phyloP scores from a whole-genome alignment of 768 basidiomycete species.

The Pholiota molesta region DNA sequence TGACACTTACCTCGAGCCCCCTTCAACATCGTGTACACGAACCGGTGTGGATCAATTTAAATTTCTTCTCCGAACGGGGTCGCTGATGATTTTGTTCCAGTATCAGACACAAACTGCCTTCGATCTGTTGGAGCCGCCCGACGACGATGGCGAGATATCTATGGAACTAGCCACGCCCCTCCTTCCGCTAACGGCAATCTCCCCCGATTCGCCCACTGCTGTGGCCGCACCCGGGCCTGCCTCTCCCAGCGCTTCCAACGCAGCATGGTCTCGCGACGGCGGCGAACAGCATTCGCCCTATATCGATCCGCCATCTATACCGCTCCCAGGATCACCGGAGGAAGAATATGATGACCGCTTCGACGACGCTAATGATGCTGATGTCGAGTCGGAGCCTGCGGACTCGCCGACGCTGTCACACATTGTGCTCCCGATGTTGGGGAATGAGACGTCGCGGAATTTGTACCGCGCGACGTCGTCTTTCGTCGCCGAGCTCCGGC shows the following conservation, averaged over 20 bases:
- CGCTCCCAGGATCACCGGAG: not conserved
- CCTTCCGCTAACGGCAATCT: conserved; percentile 5
- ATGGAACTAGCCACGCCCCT: conserved; percentile 61
- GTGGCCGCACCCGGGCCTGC: not conserved
- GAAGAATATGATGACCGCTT: not conserved
- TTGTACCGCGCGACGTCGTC: conserved; percentile 3
- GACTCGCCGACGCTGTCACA: conserved; percentile 1
- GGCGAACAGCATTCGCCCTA: not conserved
- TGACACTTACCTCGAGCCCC: not conserved
- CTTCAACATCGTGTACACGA: not conserved
- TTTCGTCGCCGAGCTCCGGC: not conserved
- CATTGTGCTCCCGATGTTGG: not conserved
- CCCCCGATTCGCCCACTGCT: not conserved
- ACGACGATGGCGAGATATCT: conserved; percentile 39
- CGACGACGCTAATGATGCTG: not conserved
- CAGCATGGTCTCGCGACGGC: not conserved
- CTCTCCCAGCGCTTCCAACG: not conserved
- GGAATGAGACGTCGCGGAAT: not conserved
- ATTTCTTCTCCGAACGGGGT: not conserved
- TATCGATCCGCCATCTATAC: not conserved
- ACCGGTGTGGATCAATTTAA: not conserved
- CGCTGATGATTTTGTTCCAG: not conserved
- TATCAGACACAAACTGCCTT: not conserved
- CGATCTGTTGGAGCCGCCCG: not conserved
- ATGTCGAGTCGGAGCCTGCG: not conserved